Conservation (phyloP, 441 rosid species). For the Arabidopsis hybrid region DNA sequence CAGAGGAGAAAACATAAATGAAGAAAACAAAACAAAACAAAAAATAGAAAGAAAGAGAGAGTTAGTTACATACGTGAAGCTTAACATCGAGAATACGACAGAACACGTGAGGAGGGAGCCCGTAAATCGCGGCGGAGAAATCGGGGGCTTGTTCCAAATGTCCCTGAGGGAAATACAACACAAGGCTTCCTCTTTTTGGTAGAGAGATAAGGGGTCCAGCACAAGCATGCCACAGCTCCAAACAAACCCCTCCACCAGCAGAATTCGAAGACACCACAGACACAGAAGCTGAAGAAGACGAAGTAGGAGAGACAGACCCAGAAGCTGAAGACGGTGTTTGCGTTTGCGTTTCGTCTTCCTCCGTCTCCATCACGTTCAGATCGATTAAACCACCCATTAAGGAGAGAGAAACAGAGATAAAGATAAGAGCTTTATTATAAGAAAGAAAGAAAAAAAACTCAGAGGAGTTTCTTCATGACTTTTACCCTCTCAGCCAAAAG, state of each 20-base stretch:
- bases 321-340: conserved; percentile 56
- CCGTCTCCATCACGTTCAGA: conserved; percentile 89
- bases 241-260: conserved; percentile 55
- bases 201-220: conserved; percentile 93
- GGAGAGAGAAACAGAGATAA: conserved; percentile 6
- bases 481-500: conserved; percentile 39
- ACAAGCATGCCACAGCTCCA: conserved; percentile 99
- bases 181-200: conserved; percentile 81
- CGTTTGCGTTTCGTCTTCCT: conserved; percentile 76
- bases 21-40: conserved; percentile 3
- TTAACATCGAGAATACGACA: conserved; percentile 95
- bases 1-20: conserved; percentile 7
- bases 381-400: conserved; percentile 84
- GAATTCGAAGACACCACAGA: conserved; percentile 66
- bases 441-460: background rate
- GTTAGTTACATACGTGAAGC: conserved; percentile 66
- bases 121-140: conserved; percentile 62
- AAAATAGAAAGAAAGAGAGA: conserved; percentile 34
- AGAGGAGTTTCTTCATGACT: conserved; percentile 44
- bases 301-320: conserved; percentile 52
- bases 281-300: conserved; percentile 56
- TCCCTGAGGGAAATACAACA: conserved; percentile 95
- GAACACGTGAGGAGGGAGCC: conserved; percentile 78
- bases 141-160: conserved; percentile 87
- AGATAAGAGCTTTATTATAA: background rate